Conservation (phyloP, 2,329 filamentous ascomycete genomes). For the Trichophyton schoenleinii region DNA sequence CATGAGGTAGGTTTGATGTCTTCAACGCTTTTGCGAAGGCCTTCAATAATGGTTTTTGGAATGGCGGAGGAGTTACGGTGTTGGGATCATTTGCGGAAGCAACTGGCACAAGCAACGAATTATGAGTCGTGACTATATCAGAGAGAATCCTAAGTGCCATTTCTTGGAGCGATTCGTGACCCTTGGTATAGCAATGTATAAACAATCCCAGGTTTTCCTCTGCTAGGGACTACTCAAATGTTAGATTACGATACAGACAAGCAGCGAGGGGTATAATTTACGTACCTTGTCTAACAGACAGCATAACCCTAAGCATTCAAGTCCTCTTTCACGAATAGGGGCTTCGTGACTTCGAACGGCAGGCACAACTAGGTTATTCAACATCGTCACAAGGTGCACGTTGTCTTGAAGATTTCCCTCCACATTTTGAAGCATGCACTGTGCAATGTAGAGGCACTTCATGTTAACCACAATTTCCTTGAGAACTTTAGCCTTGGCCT, state of each 20-base stretch:
- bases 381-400: constrained; percentile 85
- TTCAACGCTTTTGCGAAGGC: constrained; percentile 75
- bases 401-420: constrained; percentile 78
- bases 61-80: constrained; percentile 38
- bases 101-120: constrained; percentile 56
- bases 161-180: constrained; percentile 77
- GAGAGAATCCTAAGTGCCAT: constrained; percentile 84
- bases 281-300: constrained; percentile 71
- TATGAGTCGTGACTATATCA: constrained; percentile 84
- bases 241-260: neutral
- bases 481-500: constrained; percentile 55
- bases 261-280: neutral
- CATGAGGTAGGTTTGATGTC: constrained; percentile 54
- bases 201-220: constrained; percentile 87
- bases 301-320: constrained; percentile 81
- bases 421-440: constrained; percentile 94
- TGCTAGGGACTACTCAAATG: constrained; percentile 52
- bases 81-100: constrained; percentile 29
- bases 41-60: constrained; percentile 58
- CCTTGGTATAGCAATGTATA: constrained; percentile 90
- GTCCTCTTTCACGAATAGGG: constrained; percentile 77
- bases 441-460: constrained; percentile 93
- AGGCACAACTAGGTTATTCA: constrained; percentile 92
- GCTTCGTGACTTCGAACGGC: constrained; percentile 88
- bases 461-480: constrained; percentile 93